phyloP scores from a whole-genome alignment of 176 grass and related monocot species.

The Carex littledalei region DNA sequence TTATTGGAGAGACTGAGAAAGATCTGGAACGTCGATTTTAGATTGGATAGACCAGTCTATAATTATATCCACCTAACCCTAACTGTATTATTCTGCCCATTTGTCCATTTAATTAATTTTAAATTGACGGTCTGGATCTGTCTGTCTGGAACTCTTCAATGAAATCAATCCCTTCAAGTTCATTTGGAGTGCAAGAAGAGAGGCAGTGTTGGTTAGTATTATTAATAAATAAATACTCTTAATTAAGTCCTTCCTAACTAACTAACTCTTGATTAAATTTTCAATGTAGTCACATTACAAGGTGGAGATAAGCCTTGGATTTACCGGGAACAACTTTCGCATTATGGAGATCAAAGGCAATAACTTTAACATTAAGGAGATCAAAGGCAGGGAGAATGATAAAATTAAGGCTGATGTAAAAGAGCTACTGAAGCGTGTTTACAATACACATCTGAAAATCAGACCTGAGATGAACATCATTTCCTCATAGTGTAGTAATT shows the following conservation, averaged over 20 bases:
- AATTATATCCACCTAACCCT: too few species aligned
- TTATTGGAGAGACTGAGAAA: too few species aligned
- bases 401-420: background rate
- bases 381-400: background rate
- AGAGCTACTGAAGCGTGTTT: background rate
- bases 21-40: too few species aligned
- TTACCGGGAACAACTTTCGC: background rate
- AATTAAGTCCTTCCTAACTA: background rate
- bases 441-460: background rate
- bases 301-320: background rate
- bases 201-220: background rate
- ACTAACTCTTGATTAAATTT: background rate
- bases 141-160: too few species aligned
- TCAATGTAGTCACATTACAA: background rate
- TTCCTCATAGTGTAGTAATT: background rate
- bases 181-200: background rate
- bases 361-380: background rate
- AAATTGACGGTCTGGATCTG: too few species aligned
- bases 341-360: too few species aligned
- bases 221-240: background rate
- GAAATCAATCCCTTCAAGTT: background rate
- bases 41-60: too few species aligned
- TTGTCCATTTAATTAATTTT: too few species aligned
- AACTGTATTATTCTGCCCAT: too few species aligned
- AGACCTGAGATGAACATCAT: background rate